Base-by-base conservation (phyloP, 2,329 filamentous ascomycete species). In the Ophiostoma novo-ulmi region DNA sequence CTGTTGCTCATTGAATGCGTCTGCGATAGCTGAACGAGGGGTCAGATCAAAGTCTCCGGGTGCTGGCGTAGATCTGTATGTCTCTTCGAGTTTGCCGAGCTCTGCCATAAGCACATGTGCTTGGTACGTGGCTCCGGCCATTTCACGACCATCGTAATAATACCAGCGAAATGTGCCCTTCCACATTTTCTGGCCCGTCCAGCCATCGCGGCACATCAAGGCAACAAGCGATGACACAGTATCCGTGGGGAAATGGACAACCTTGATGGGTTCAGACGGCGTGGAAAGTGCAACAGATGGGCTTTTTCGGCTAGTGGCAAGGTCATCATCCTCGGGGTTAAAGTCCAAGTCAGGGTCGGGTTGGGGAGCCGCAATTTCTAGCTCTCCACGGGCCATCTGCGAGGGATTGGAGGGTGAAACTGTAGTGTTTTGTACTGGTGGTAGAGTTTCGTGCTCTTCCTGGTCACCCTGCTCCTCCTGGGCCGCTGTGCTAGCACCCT, bases 121-220 rank as follows among this genome's bases (percentile, higher is more conserved):
- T 5, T 63, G n/a, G 11, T 31, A 35, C 14, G 58, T 63, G 22
- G 20, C 26, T 4, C 14, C 58, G 7, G 22, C 70, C 5, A 39
- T 31, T 64, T 41, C n/a, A 10, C 38, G 44, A 1, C 22, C 36
- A 20, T 69, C 14, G 17, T 22, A 22, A 3, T 31, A 36, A 22
- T 68, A 39, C 55, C 68, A 65, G n/a, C 68, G 48, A 7, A 73
- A 68, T 1, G 52, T 26, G 5, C 66, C 48, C 22, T 72, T 72
- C 74, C 74, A 75, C 36, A 58, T 70, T 7, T 35, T 58, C 55
- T 58, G 70, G 3, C 70, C 73, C 1, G 72, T 71, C 74, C 74
- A 75, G 22, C 71, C 71, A 5, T 48, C 14, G 6, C n/a, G 11
- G 48, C 71, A n/a, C 74, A 75, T 75, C 8, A 75, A 70, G 36